Conservation (phyloP, 2,329 filamentous ascomycete genomes). For the Claviceps cyperi region DNA sequence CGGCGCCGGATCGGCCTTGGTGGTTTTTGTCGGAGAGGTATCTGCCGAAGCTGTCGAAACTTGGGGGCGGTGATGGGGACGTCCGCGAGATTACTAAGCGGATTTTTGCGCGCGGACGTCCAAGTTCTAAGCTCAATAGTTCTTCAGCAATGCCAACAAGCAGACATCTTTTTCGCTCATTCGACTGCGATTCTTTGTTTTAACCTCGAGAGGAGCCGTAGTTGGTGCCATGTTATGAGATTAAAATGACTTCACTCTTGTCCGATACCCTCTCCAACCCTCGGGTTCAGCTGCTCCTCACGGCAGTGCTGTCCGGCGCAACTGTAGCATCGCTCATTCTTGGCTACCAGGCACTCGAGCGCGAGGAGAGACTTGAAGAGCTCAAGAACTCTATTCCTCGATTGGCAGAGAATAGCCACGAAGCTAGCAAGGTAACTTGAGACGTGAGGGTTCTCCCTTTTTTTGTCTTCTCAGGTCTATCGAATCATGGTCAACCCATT, state of each 20-base stretch:
- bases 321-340: conserved; percentile 46
- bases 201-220: neutral
- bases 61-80: neutral
- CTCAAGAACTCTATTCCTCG: conserved; percentile 47
- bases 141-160: too few relatives aligned
- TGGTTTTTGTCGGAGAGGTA: neutral
- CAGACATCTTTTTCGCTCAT: too few relatives aligned
- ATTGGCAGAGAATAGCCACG: conserved; percentile 8
- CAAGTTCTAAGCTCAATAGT: neutral
- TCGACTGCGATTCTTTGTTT: neutral
- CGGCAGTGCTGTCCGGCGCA: conserved; percentile 51
- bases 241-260: conserved; percentile 28
- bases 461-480: too few relatives aligned
- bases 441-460: neutral
- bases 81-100: conserved; percentile 3
- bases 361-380: conserved; percentile 37
- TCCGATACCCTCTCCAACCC: conserved; percentile 29
- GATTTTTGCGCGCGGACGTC: neutral
- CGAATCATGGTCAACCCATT: neutral
- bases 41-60: neutral
- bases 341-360: conserved; percentile 45
- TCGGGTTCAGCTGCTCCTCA: conserved; percentile 51
- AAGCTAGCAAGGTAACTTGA: conserved; percentile 10
- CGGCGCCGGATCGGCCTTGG: neutral
- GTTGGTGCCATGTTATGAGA: conserved; percentile 8